phyloP scores from a whole-genome alignment of 2,329 filamentous ascomycete species.

The Penicillium paneum region DNA sequence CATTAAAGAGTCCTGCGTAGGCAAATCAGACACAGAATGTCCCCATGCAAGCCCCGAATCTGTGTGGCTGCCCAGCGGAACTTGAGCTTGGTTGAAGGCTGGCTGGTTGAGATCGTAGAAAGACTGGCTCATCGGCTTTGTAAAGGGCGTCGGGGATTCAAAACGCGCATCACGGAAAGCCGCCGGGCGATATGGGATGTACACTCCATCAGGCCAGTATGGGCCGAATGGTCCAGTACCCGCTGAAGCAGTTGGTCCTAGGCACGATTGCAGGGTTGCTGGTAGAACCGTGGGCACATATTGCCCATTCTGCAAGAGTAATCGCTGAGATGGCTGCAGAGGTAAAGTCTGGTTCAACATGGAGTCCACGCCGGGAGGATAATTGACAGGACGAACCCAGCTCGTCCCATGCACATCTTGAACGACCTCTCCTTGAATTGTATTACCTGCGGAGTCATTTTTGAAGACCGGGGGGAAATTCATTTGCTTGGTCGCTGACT shows the following conservation, averaged over 20 bases:
- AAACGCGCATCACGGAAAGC: slow-evolving; percentile 55
- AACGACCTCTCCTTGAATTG: slow-evolving; percentile 29
- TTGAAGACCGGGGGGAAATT: slow-evolving; percentile 43
- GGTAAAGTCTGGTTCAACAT: slow-evolving; percentile 57
- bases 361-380: slow-evolving; percentile 57
- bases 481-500: slow-evolving; percentile 31
- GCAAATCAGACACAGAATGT: slow-evolving; percentile 25
- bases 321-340: slow-evolving; percentile 39
- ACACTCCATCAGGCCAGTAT: slow-evolving; percentile 63
- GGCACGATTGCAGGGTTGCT: slow-evolving; percentile 55
- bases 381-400: slow-evolving; percentile 45
- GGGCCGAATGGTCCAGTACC: slow-evolving; percentile 58
- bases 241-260: slow-evolving; percentile 58
- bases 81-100: slow-evolving; percentile 26
- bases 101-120: slow-evolving; percentile 32
- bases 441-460: slow-evolving; percentile 29
- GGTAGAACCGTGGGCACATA: slow-evolving; percentile 59
- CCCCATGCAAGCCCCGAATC: slow-evolving; percentile 35
- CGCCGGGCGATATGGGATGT: slow-evolving; percentile 58
- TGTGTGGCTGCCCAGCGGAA: slow-evolving; percentile 25
- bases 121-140: slow-evolving; percentile 21
- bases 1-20: slow-evolving; percentile 29
- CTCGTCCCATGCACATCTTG: slow-evolving; percentile 37
- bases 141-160: slow-evolving; percentile 26
- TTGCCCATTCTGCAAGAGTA: slow-evolving; percentile 46